Conservation (phyloP, 306 rosid species). For the Castanea crenata region DNA sequence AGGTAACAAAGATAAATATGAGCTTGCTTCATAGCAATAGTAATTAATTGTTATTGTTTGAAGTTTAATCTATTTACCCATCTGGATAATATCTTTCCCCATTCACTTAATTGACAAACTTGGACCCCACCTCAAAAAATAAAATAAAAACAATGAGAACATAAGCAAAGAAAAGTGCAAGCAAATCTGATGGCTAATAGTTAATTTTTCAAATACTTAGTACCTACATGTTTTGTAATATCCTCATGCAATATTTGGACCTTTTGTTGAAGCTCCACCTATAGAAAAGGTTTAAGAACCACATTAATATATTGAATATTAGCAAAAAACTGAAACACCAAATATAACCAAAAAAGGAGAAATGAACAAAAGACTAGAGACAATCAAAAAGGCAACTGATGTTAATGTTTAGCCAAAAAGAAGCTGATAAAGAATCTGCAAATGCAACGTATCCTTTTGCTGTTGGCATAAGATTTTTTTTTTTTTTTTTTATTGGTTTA, state of each 20-base stretch:
- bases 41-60: too few species aligned
- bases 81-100: too few species aligned
- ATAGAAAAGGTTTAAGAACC: slow-evolving; percentile 20
- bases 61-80: too few species aligned
- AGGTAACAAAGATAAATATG: background rate
- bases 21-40: too few species aligned
- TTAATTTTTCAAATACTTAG: slow-evolving; percentile 1
- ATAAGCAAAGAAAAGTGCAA: background rate
- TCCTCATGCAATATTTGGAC: slow-evolving; percentile 71
- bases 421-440: background rate
- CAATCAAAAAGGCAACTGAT: background rate
- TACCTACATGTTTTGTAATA: slow-evolving; percentile 75
- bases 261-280: slow-evolving; percentile 80
- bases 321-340: background rate
- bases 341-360: background rate
- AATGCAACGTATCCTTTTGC: background rate
- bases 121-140: background rate
- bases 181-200: background rate
- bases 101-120: background rate
- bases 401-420: background rate
- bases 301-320: slow-evolving; percentile 7
- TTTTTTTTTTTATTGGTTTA: too few species aligned
- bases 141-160: background rate
- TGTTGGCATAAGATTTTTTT: background rate
- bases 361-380: background rate